Conservation (phyloP, 352 stramenopile species). For the Phytopythium boreale region DNA sequence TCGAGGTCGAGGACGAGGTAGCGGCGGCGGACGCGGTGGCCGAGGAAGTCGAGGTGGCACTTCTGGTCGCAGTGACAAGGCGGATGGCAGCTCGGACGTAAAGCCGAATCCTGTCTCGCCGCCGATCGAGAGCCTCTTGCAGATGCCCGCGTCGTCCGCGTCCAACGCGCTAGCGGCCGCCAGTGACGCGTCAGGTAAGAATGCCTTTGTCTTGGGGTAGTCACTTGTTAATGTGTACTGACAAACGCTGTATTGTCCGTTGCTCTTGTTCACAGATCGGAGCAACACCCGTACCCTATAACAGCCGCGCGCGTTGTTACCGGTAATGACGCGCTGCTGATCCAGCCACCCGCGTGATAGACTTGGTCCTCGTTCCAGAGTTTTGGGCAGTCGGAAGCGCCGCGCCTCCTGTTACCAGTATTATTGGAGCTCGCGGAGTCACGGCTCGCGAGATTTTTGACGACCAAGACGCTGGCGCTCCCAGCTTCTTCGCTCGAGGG, state of each 20-base stretch:
- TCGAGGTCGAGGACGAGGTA: constrained; percentile 6
- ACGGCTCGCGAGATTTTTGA: neutral
- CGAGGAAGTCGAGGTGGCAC: constrained; percentile 14
- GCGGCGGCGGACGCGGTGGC: constrained; percentile 8
- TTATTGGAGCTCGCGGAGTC: neutral
- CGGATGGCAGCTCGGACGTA: constrained; percentile 23
- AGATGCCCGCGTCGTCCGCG: constrained; percentile 18
- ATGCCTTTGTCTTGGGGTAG: neutral
- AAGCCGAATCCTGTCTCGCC: constrained; percentile 22
- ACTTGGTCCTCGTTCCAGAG: neutral
- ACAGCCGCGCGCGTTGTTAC: neutral
- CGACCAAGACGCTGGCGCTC: neutral
- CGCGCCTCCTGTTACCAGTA: neutral
- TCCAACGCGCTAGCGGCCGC: constrained; percentile 4
- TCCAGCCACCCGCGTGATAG: neutral
- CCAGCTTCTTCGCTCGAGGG: neutral
- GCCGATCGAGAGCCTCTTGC: constrained; percentile 32
- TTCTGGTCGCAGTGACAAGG: constrained; percentile 21
- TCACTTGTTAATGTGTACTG: neutral
- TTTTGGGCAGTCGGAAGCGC: neutral
- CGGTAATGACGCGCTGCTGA: neutral
- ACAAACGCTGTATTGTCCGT: neutral
- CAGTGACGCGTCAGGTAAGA: constrained; percentile 8
- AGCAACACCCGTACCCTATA: neutral
- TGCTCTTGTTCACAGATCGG: neutral